Percentiles rank a stretch among this genome's conserved stretches.
phyloP scores from a whole-genome alignment of 768 basidiomycete species.

The Podaxis sp. region DNA sequence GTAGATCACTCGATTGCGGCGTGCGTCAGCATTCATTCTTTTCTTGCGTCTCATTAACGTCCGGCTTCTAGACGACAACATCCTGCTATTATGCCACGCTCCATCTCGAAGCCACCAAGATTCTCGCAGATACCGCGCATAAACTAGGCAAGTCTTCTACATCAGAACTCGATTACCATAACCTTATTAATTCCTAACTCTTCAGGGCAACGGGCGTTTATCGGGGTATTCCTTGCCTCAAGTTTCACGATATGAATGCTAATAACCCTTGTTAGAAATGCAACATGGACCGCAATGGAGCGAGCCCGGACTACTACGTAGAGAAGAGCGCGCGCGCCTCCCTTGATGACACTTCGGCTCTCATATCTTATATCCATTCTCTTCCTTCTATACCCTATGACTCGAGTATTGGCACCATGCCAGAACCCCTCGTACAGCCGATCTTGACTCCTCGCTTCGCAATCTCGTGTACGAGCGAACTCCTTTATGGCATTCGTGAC shows the following conservation, averaged over 20 bases:
- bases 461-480: slow-evolving; percentile 77
- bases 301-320: slow-evolving; percentile 58
- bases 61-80: slow-evolving; percentile 73
- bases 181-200: neutral
- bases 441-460: slow-evolving; percentile 97
- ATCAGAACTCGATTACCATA: neutral
- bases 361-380: slow-evolving; percentile 70
- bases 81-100: slow-evolving; percentile 89
- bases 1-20: slow-evolving; percentile 68
- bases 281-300: slow-evolving; percentile 78
- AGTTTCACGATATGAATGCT: slow-evolving; percentile 2
- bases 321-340: slow-evolving; percentile 64
- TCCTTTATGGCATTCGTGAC: slow-evolving; percentile 60
- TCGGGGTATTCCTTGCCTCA: slow-evolving; percentile 57
- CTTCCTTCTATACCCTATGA: slow-evolving; percentile 37
- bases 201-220: slow-evolving; percentile 78
- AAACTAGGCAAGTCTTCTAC: slow-evolving; percentile 44
- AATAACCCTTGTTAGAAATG: slow-evolving; percentile 58
- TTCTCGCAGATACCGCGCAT: slow-evolving; percentile 75
- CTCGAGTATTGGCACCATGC: slow-evolving; percentile 23
- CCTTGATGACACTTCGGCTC: slow-evolving; percentile 54
- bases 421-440: slow-evolving; percentile 75
- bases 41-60: neutral
- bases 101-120: slow-evolving; percentile 78
- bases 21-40: slow-evolving; percentile 45